These are phyloP conservation scores for Coriolopsis trogii DNA, from an alignment of 1,284 basidiomycete genomes.

Conservation along the genomic window DNA sequence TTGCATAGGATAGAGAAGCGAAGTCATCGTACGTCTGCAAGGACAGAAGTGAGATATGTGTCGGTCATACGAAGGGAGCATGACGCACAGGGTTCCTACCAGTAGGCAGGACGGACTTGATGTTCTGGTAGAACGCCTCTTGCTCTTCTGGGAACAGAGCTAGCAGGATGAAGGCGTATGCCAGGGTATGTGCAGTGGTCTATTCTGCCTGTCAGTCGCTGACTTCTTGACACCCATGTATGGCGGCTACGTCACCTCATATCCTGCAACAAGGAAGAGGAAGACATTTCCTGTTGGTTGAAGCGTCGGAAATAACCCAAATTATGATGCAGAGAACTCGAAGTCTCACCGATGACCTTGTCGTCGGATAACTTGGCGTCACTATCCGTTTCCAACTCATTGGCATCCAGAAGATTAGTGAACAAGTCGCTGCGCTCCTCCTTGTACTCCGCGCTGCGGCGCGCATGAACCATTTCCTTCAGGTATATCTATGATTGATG, in stretches of 20 bases:
- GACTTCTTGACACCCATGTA: background rate
- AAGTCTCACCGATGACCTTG: slow-evolving; percentile 50
- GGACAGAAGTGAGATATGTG: background rate
- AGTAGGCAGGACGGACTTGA: slow-evolving; percentile 11
- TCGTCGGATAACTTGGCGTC: slow-evolving; percentile 43
- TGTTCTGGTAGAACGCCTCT: slow-evolving; percentile 56
- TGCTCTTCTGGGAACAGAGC: slow-evolving; percentile 65
- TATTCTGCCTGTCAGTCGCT: slow-evolving; percentile 24
- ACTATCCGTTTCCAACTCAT: slow-evolving; percentile 38
- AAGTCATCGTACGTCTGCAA: slow-evolving; percentile 17
- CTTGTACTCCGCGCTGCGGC: slow-evolving; percentile 40
- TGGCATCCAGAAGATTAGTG: slow-evolving; percentile 54
- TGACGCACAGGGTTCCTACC: slow-evolving; percentile 8
- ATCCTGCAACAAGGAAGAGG: slow-evolving; percentile 51
- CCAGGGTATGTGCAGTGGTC: slow-evolving; percentile 58
- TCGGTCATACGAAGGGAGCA: background rate
- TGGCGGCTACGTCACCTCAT: slow-evolving; percentile 46
- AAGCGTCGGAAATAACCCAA: background rate
- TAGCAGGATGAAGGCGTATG: slow-evolving; percentile 55
- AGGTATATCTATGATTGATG: slow-evolving; percentile 52
- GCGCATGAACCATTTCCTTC: slow-evolving; percentile 55
- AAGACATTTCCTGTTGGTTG: slow-evolving; percentile 51
- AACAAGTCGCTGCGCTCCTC: slow-evolving; percentile 56
- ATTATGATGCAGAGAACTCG: background rate
- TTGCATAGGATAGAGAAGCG: slow-evolving; percentile 20